phyloP scores from a whole-genome alignment of 306 rosid genomes.

The Prunus kanzakura region DNA sequence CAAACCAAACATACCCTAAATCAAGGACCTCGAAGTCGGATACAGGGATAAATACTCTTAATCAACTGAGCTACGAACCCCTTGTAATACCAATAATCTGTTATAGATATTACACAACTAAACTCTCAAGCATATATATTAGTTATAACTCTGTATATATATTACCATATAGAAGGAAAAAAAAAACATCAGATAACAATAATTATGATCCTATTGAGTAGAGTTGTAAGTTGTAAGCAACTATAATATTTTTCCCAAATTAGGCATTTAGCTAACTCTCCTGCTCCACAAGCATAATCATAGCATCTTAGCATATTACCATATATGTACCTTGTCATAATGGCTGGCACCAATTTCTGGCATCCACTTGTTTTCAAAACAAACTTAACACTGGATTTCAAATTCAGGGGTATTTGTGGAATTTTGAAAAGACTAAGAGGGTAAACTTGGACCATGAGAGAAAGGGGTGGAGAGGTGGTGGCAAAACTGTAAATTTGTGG shows the following conservation, averaged over 20 bases:
- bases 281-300: not conserved
- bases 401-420: conserved; percentile 17
- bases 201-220: not conserved
- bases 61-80: too few species aligned
- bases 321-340: not conserved
- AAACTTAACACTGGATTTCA: not conserved
- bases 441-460: conserved; percentile 15
- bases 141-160: too few species aligned
- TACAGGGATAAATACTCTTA: fast-evolving
- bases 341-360: conserved; percentile 3
- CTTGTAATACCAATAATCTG: too few species aligned
- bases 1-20: too few species aligned
- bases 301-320: not conserved
- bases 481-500: conserved; percentile 31
- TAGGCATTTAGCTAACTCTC: not conserved
- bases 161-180: too few species aligned
- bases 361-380: not conserved
- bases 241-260: not conserved
- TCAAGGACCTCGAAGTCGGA: too few species aligned
- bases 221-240: not conserved
- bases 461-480: conserved; percentile 17
- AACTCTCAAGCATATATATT: too few species aligned
- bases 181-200: not conserved
- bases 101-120: too few species aligned
- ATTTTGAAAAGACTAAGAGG: not conserved